Evolutionary conservation across 495 filamentous ascomycete genomes (phyloP).

Genomic region (Penicillium malachiteum): DNA sequence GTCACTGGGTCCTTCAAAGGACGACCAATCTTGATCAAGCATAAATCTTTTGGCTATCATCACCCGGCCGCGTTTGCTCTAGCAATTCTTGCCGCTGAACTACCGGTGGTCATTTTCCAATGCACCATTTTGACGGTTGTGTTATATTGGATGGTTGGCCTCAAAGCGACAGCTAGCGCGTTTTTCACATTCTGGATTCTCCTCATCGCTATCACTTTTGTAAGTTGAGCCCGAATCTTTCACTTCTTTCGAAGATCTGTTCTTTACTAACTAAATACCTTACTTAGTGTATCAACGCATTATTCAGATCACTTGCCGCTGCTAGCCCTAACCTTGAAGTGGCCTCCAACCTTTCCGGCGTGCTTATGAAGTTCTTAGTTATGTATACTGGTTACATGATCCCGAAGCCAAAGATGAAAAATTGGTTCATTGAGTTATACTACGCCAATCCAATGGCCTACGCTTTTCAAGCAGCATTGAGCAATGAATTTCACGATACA

Average conservation of each 20-base stretch:
- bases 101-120: conserved; percentile 63
- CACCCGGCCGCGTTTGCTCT: conserved; percentile 70
- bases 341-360: conserved; percentile 53
- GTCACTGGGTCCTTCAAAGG: conserved; percentile 66
- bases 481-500: conserved; percentile 62
- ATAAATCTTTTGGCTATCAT: conserved; percentile 72
- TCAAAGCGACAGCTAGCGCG: conserved; percentile 44
- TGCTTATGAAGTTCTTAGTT: conserved; percentile 36
- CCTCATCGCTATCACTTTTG: conserved; percentile 36
- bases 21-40: conserved; percentile 69
- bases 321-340: conserved; percentile 48
- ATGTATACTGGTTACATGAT: conserved; percentile 64
- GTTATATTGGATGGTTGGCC: conserved; percentile 68
- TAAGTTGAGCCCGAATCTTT: conserved; percentile 1
- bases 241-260: background rate
- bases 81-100: conserved; percentile 65
- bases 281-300: conserved; percentile 40
- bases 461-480: conserved; percentile 63
- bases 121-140: conserved; percentile 64
- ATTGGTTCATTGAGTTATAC: conserved; percentile 74
- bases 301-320: conserved; percentile 51
- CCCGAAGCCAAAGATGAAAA: conserved; percentile 61
- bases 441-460: conserved; percentile 73
- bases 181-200: conserved; percentile 54
- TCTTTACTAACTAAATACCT: conserved; percentile 7